phyloP scores from a whole-genome alignment of 2,329 filamentous ascomycete species.

The Aspergillus texensis region DNA sequence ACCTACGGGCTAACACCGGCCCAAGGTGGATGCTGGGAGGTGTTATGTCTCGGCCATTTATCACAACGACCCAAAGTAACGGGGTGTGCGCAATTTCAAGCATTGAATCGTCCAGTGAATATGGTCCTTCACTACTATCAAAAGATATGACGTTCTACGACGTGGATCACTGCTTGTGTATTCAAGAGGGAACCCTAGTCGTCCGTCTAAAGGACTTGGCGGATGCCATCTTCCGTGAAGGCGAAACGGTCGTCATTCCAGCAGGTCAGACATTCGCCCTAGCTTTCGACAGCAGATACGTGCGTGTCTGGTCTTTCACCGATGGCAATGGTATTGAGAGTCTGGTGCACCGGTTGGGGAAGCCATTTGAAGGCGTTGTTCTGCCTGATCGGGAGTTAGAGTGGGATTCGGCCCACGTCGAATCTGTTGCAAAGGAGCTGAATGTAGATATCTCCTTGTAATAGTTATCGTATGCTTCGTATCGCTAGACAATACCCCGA shows the following conservation, averaged over 20 bases:
- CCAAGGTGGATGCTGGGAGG: constrained; percentile 37
- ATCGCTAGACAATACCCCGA: neutral
- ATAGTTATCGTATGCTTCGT: neutral
- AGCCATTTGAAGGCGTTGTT: constrained; percentile 36
- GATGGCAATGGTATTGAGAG: constrained; percentile 55
- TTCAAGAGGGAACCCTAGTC: constrained; percentile 51
- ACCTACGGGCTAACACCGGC: constrained; percentile 52
- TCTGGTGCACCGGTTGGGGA: constrained; percentile 45
- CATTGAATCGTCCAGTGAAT: constrained; percentile 49
- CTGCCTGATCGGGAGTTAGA: constrained; percentile 41
- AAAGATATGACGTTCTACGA: constrained; percentile 47
- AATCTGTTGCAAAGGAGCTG: constrained; percentile 20
- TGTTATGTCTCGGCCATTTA: constrained; percentile 48
- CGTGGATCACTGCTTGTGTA: constrained; percentile 57
- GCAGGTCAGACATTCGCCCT: constrained; percentile 51
- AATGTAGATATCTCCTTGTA: constrained; percentile 21
- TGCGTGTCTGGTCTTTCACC: constrained; percentile 52
- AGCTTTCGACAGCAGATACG: constrained; percentile 50
- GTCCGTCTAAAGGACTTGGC: constrained; percentile 43
- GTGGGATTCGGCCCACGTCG: constrained; percentile 28
- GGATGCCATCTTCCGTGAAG: constrained; percentile 45
- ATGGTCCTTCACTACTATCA: constrained; percentile 39
- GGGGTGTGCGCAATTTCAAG: constrained; percentile 58
- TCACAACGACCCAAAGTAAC: constrained; percentile 50
- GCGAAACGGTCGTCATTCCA: constrained; percentile 54